These are phyloP conservation scores for Mycotypha africana DNA, from an alignment of 371 early-diverging fungal genomes.

Conservation along the genomic window DNA sequence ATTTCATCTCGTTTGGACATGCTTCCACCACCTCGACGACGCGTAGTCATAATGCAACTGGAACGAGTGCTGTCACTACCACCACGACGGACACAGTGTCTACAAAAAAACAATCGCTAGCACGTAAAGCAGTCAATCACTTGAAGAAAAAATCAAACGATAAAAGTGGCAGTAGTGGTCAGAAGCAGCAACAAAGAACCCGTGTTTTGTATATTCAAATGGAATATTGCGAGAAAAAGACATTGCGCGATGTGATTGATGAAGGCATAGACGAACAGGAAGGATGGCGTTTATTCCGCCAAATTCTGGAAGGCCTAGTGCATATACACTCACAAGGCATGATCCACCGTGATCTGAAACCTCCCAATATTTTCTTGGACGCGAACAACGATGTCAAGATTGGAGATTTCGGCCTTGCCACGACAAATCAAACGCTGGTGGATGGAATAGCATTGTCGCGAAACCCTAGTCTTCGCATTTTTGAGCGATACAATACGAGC, in stretches of 20 bases:
- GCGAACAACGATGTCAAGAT: constrained; percentile 87
- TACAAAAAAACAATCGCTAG: constrained; percentile 7
- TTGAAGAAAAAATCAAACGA: constrained; percentile 17
- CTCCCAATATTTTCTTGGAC: constrained; percentile 93
- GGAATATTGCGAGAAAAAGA: constrained; percentile 96
- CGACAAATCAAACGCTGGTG: constrained; percentile 57
- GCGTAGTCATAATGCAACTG: constrained; percentile 3
- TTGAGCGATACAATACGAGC: constrained; percentile 1
- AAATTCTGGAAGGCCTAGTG: constrained; percentile 86
- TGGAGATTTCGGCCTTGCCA: constrained; percentile 98
- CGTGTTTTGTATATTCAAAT: constrained; percentile 90
- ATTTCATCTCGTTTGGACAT: constrained; percentile 30
- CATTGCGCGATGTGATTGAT: constrained; percentile 83
- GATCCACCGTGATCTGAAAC: constrained; percentile 98
- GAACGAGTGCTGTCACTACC: constrained; percentile 1
- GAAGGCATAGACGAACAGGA: constrained; percentile 72
- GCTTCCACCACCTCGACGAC: no score
- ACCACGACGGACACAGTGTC: constrained; percentile 4
- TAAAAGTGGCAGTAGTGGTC: constrained; percentile 16
- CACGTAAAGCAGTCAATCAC: constrained; percentile 8
- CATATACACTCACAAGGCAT: constrained; percentile 84
- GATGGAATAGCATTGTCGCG: constrained; percentile 23
- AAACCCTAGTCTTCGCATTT: constrained; percentile 10
- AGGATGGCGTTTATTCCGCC: constrained; percentile 64
- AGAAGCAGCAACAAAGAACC: constrained; percentile 28